Evolutionary conservation across 2,329 filamentous ascomycete species (phyloP).

Genomic region (Apiospora marii): DNA sequence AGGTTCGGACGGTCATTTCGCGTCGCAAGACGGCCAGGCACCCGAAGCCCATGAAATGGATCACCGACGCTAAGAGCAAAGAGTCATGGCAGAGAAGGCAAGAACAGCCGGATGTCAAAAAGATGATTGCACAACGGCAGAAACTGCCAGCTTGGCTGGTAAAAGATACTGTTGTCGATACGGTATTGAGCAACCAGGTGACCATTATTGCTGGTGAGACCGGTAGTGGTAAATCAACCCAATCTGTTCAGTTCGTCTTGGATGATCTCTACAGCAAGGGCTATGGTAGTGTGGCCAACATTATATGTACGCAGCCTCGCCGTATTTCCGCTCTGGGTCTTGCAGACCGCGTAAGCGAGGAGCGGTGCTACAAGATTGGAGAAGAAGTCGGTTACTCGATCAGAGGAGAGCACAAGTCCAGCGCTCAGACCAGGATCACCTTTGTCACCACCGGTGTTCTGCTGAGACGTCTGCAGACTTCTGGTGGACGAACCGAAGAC

Average conservation of each 20-base stretch:
- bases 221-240: slow-evolving; percentile 95
- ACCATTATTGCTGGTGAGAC: slow-evolving; percentile 98
- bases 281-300: slow-evolving; percentile 81
- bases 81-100: slow-evolving; percentile 77
- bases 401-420: slow-evolving; percentile 84
- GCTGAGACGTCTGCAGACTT: slow-evolving; percentile 88
- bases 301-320: slow-evolving; percentile 94
- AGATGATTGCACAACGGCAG: slow-evolving; percentile 77
- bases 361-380: slow-evolving; percentile 82
- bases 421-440: slow-evolving; percentile 81
- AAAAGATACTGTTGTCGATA: slow-evolving; percentile 76
- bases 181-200: slow-evolving; percentile 81
- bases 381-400: slow-evolving; percentile 93
- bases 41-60: slow-evolving; percentile 70
- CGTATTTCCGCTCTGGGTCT: slow-evolving; percentile 93
- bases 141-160: slow-evolving; percentile 88
- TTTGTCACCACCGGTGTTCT: slow-evolving; percentile 97
- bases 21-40: slow-evolving; percentile 51
- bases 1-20: slow-evolving; percentile 50
- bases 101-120: slow-evolving; percentile 68
- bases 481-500: slow-evolving; percentile 80
- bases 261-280: slow-evolving; percentile 85
- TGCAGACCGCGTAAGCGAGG: slow-evolving; percentile 92
- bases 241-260: slow-evolving; percentile 94
- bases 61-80: slow-evolving; percentile 64